Percentiles rank a stretch among this genome's conserved stretches.
Conservation (phyloP, 805 yeast genomes). For the Starmerella tilneyi region DNA sequence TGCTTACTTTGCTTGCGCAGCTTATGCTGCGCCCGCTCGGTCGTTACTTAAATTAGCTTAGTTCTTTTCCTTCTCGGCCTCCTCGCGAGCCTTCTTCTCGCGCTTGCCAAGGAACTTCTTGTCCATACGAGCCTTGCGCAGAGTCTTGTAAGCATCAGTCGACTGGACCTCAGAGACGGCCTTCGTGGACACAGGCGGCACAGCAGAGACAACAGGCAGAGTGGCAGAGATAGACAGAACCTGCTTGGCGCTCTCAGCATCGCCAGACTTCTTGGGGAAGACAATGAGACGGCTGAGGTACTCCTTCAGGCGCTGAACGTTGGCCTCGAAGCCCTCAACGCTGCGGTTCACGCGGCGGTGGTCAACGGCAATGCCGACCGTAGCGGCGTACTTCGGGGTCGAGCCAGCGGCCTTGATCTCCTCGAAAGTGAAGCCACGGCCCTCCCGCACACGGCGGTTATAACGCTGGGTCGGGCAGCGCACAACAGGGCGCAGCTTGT, state of each 20-base stretch:
- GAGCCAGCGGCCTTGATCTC: constrained; percentile 97
- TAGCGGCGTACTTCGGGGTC: constrained; percentile 83
- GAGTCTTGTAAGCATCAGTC: constrained; percentile 84
- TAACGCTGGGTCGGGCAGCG: constrained; percentile 97
- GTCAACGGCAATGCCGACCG: constrained; percentile 97
- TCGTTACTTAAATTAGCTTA: constrained; percentile 8
- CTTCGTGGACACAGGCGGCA: constrained; percentile 67
- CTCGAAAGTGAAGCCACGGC: constrained; percentile 97
- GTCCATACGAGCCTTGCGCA: constrained; percentile 89
- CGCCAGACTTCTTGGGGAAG: constrained; percentile 72
- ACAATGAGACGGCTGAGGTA: constrained; percentile 92
- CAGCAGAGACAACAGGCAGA: constrained; percentile 85
- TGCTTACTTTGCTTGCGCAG: constrained; percentile 5
- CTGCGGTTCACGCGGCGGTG: constrained; percentile 99
- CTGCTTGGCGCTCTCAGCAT: constrained; percentile 62
- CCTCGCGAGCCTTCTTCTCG: constrained; percentile 94
- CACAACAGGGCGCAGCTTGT: constrained; percentile 91
- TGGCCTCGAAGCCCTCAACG: constrained; percentile 85
- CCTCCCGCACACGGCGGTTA: constrained; percentile 99
- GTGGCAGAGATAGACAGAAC: constrained; percentile 49
- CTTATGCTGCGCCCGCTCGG: constrained; percentile 7
- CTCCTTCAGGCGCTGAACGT: constrained; percentile 93
- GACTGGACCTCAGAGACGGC: constrained; percentile 65
- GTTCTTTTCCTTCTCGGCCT: constrained; percentile 84
- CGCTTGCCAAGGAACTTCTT: constrained; percentile 91